Evolutionary conservation across 1,284 basidiomycete genomes (phyloP), one percentile per base, ranked within the genome.

Genomic region (Uromyces viciae-fabae): DNA sequence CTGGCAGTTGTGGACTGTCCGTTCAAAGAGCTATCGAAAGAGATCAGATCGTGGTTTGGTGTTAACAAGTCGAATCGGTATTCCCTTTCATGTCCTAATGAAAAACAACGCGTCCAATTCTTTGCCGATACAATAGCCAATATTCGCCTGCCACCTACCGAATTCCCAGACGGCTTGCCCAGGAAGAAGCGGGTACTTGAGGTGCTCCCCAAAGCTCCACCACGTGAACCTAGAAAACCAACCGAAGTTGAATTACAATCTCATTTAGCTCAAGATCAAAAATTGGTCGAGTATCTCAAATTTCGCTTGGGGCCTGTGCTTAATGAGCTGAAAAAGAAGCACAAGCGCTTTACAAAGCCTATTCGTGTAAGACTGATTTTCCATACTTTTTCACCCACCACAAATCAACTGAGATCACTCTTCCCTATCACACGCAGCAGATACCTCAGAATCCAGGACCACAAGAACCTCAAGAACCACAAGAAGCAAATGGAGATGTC

Each of bases 31-130:
- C 87, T 99, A 0, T 94, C 95, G 0, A 86, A 87, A 0, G 97
- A 99, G 83, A 93, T 99, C 22, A 90, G 91, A 54, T 88, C 89
- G 0, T 99, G 97, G 97, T 99, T 99, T 84, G 96, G 96, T 0
- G 87, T 90, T 3, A 89, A 88, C 2, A 90, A 91, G 69, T 91
- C 93, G 54, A 93, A 92, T 83, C 90, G 92, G 33, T 89, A 98
- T 14, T 87, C 89, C 58, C 87, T 98, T 11, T 83, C 85, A 4
- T 87, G 96, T 36, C 83, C 96, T 19, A 87, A 89, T 7, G 91
- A 93, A 83, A 88, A 94, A 42, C 86, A 87, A 36, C 88, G 91
- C 15, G n/a, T 14, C 11, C 84, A 77, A 83, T 86, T 38, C 85
- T 86, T 74, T 82, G 83, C 40, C 84, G 85, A 86, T 68, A 83